Evolutionary conservation across 805 yeast genomes (phyloP).

Genomic region (Yamadazyma nakazawae): DNA sequence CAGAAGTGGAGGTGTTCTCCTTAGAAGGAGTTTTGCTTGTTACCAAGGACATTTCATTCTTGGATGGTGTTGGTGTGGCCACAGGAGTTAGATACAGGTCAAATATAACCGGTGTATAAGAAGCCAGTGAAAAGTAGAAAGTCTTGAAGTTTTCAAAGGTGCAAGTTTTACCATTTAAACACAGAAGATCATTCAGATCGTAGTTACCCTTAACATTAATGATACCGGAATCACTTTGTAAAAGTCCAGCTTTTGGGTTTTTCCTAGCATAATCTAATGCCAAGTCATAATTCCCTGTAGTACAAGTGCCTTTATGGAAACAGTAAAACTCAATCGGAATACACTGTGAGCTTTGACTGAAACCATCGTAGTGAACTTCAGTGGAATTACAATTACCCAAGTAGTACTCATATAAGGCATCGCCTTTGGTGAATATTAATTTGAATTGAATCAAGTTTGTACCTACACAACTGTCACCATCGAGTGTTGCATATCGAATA

Average conservation of each 20-base stretch:
- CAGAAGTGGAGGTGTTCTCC: neutral
- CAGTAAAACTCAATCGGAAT: conserved; percentile 9
- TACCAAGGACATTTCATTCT: neutral
- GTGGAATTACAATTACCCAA: conserved; percentile 13
- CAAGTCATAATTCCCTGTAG: neutral
- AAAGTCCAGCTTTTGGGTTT: neutral
- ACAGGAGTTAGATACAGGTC: neutral
- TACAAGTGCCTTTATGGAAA: conserved; percentile 2
- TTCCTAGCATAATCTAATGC: conserved; percentile 2
- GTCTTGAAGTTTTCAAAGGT: conserved; percentile 6
- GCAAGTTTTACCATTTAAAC: conserved; percentile 5
- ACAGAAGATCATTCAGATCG: conserved; percentile 6
- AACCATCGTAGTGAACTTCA: conserved; percentile 8
- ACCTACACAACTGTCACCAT: conserved; percentile 9
- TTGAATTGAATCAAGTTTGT: conserved; percentile 12
- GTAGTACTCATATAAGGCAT: conserved; percentile 10
- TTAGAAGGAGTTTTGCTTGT: neutral
- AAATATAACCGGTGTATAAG: conserved; percentile 2
- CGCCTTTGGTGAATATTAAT: conserved; percentile 6
- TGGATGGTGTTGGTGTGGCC: neutral
- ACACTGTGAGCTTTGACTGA: conserved; percentile 6
- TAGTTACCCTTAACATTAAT: conserved; percentile 7
- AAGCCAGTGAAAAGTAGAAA: conserved; percentile 2
- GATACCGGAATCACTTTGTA: neutral
- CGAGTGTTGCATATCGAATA: conserved; percentile 8